A percentile compares a stretch with the other conserved stretches of the same genome.
Conservation (phyloP, 75 land plant genomes). For the Cryptomeria japonica region DNA sequence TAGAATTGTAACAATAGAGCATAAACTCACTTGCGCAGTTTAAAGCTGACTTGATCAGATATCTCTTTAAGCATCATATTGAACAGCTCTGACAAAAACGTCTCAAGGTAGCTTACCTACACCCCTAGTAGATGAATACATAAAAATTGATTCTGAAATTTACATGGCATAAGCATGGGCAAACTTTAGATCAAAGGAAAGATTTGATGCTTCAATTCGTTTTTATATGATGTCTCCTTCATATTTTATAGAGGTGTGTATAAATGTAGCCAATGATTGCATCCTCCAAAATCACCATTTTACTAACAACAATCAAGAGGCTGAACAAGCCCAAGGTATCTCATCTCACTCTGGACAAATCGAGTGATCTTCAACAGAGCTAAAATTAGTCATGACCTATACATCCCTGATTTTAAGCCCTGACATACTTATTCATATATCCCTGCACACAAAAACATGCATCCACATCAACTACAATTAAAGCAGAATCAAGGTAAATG, state of each 20-base stretch:
- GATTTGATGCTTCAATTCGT: not conserved
- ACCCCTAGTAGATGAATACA: slow-evolving; percentile 2
- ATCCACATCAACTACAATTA: not conserved
- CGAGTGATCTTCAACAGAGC: not conserved
- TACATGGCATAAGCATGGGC: not conserved
- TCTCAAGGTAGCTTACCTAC: not conserved
- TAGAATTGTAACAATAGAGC: not conserved
- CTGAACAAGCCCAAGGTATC: not conserved
- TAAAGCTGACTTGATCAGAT: not conserved
- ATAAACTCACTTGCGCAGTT: not conserved
- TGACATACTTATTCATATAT: slow-evolving; percentile 48
- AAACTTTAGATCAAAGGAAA: not conserved
- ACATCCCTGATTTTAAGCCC: slow-evolving; percentile 15
- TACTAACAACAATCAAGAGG: not conserved
- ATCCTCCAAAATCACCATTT: not conserved
- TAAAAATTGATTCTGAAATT: not conserved
- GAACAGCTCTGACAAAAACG: not conserved
- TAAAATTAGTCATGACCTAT: not conserved
- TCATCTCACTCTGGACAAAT: not conserved
- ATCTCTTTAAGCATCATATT: slow-evolving; percentile 5
- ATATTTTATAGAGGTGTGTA: not conserved
- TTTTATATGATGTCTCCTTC: not conserved
- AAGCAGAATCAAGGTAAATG: not conserved
- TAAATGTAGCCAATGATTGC: not conserved
- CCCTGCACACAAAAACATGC: slow-evolving; percentile 36